These are phyloP conservation scores for Exophiala oligosperma DNA, from an alignment of 2,329 filamentous ascomycete genomes.

Conservation along the genomic window DNA sequence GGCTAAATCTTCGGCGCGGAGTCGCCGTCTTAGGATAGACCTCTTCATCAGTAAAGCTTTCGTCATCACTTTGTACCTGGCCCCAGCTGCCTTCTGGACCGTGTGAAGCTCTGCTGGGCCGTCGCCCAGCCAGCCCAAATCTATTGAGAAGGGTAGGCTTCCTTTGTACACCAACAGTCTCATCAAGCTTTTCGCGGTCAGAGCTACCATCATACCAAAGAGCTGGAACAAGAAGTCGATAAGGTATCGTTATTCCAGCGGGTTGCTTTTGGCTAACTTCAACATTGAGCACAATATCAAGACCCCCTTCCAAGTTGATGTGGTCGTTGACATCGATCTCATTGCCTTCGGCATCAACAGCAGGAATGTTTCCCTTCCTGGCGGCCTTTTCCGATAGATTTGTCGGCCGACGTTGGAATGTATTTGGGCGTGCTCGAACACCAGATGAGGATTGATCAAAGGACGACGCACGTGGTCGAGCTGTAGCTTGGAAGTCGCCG, in stretches of 20 bases:
- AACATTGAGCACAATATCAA: constrained; percentile 86
- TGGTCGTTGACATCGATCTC: constrained; percentile 50
- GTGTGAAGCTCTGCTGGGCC: constrained; percentile 22
- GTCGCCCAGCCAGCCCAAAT: constrained; percentile 23
- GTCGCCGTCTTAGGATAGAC: constrained; percentile 11
- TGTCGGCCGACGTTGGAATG: constrained; percentile 70
- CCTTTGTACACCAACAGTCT: constrained; percentile 16
- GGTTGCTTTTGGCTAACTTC: constrained; percentile 86
- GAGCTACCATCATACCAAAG: constrained; percentile 55
- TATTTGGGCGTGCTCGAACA: constrained; percentile 36
- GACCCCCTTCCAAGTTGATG: constrained; percentile 76
- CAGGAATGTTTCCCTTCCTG: constrained; percentile 48
- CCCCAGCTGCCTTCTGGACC: constrained; percentile 32
- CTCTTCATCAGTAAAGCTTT: constrained; percentile 24
- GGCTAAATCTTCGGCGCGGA: constrained; percentile 24
- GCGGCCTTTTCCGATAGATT: constrained; percentile 64
- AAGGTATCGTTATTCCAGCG: constrained; percentile 82
- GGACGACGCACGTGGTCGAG: constrained; percentile 19
- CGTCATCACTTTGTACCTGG: constrained; percentile 29
- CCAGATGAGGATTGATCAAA: constrained; percentile 26
- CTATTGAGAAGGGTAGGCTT: constrained; percentile 26
- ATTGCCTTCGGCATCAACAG: constrained; percentile 47
- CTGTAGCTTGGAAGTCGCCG: constrained; percentile 12
- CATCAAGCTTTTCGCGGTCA: constrained; percentile 30
- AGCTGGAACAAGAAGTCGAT: constrained; percentile 80